These are phyloP conservation scores for Fusarium tjaetaba DNA, from an alignment of 2,329 filamentous ascomycete species.

Conservation along the genomic window DNA sequence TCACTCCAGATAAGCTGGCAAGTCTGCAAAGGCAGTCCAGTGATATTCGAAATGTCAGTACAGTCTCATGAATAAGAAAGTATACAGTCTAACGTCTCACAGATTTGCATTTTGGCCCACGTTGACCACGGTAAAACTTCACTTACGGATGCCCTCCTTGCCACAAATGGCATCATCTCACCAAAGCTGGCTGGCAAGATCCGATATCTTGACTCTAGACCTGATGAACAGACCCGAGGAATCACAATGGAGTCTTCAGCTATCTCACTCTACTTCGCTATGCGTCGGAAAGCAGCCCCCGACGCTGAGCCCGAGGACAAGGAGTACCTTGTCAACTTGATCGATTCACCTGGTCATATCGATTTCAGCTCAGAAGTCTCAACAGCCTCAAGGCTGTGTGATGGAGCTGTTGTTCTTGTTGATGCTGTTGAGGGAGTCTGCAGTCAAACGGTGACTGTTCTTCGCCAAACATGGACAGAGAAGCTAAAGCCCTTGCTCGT, in stretches of 20 bases:
- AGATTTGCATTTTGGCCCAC: conserved; percentile 96
- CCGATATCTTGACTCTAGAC: conserved; percentile 93
- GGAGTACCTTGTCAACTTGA: conserved; percentile 96
- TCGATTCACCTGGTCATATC: conserved; percentile 97
- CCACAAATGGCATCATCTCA: conserved; percentile 99
- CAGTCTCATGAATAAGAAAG: background rate
- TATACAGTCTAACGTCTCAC: background rate
- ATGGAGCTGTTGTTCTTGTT: conserved; percentile 92
- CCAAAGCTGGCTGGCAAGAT: conserved; percentile 98
- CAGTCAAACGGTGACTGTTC: conserved; percentile 96
- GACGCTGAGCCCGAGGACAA: conserved; percentile 76
- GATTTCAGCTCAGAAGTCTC: conserved; percentile 99
- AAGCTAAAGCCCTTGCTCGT: conserved; percentile 94
- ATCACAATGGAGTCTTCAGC: conserved; percentile 99
- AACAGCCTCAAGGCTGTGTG: conserved; percentile 91
- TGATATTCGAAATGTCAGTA: conserved; percentile 88
- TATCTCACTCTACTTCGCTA: conserved; percentile 95
- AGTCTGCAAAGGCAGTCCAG: conserved; percentile 87
- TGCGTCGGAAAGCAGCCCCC: conserved; percentile 78
- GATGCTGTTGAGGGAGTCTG: conserved; percentile 98
- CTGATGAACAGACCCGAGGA: conserved; percentile 93
- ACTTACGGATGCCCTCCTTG: conserved; percentile 92
- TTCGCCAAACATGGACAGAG: conserved; percentile 94
- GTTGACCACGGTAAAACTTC: conserved; percentile 99
- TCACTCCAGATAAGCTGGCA: conserved; percentile 89